Evolutionary conservation across 2,329 filamentous ascomycete genomes (phyloP).

Genomic region (Colletotrichum paranaense): DNA sequence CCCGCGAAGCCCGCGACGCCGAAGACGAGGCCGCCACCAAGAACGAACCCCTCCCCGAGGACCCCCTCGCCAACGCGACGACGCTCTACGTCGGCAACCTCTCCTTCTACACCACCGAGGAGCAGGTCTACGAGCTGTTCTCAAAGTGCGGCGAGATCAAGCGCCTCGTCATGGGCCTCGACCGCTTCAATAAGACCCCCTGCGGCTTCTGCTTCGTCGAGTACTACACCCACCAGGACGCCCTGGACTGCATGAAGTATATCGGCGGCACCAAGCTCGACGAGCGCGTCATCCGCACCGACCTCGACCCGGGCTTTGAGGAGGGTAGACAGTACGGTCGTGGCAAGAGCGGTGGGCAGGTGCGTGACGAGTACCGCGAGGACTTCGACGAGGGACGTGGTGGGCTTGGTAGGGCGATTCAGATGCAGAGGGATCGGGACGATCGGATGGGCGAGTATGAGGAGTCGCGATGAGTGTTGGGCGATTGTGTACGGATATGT

Average conservation of each 20-base stretch:
- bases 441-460: slow-evolving; percentile 49
- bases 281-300: slow-evolving; percentile 94
- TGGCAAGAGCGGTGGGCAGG: slow-evolving; percentile 95
- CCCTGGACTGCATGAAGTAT: slow-evolving; percentile 98
- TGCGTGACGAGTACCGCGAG: slow-evolving; percentile 96
- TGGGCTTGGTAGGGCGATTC: slow-evolving; percentile 84
- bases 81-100: slow-evolving; percentile 98
- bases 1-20: slow-evolving; percentile 53
- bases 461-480: slow-evolving; percentile 42
- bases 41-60: slow-evolving; percentile 67
- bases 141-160: slow-evolving; percentile 98
- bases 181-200: slow-evolving; percentile 96
- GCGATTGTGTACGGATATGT: too few species aligned
- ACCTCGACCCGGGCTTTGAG: slow-evolving; percentile 94
- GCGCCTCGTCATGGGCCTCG: slow-evolving; percentile 95
- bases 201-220: slow-evolving; percentile 99
- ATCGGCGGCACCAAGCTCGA: slow-evolving; percentile 98
- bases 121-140: slow-evolving; percentile 98
- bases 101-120: slow-evolving; percentile 98
- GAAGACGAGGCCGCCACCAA: slow-evolving; percentile 56
- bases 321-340: slow-evolving; percentile 96
- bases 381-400: slow-evolving; percentile 96
- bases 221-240: slow-evolving; percentile 98
- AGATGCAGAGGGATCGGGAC: slow-evolving; percentile 56
- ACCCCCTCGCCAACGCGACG: slow-evolving; percentile 86